Evolutionary conservation across 441 rosid species (phyloP), one percentile per base, ranked within the genome.

Genomic region (Hura crepitans): DNA sequence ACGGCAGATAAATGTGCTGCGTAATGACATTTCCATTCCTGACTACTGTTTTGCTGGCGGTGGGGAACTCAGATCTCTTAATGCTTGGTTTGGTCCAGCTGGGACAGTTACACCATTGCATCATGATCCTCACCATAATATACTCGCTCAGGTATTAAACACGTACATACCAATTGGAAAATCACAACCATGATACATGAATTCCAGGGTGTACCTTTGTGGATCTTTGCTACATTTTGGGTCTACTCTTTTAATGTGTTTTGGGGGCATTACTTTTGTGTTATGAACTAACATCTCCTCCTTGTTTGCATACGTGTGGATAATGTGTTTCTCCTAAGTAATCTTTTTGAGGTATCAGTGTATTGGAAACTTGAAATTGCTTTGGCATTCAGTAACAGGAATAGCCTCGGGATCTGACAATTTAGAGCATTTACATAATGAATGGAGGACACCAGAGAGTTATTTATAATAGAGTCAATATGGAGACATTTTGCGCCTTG

Each of bases 51-150:
- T 79, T 78, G 80, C 86, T 73, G 97, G 22, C n/a, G 20, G 93
- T 25, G 97, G 94, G 47, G 94, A 89, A 82, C 83, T 94, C 74
- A 87, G 83, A 62, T 83, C 97, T 61, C 79, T 94, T 33, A 94
- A 94, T 81, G 97, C 97, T 51, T 94, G 99, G 97, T 94, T 92
- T 75, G 99, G 97, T 74, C 98, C 98, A 31, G 86, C 89, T 58
- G 94, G 96, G 51, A 94, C 97, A 1, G 96, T 94, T 65, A 94
- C 98, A 43, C 98, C 98, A 8, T 73, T 94, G 83, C 98, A 94
- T 75, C 97, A 91, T 81, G 98, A 94, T 78, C 98, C 98, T 20
- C 98, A 94, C 84, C 98, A 94, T 79, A 94, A 94, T 76, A 80
- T 94, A 69, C 88, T 94, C 69, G 92, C 96, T 45, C 98, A 94